These are phyloP conservation scores for Phlebopus sp. DNA, from an alignment of 1,284 basidiomycete species.

Conservation along the genomic window DNA sequence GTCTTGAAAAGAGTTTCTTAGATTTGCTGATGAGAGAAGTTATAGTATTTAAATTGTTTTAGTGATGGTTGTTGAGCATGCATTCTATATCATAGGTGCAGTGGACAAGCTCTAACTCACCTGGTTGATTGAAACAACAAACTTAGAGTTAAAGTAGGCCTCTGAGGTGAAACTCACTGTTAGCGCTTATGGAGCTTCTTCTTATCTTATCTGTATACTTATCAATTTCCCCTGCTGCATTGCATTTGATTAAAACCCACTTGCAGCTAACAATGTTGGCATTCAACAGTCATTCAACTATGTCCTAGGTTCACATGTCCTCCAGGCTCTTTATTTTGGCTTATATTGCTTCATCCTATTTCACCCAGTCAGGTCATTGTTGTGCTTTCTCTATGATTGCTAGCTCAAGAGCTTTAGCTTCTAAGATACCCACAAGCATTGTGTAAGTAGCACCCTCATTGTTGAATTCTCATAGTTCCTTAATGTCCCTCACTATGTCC, in stretches of 20 bases:
- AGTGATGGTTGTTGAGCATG: too few relatives aligned
- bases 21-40: too few relatives aligned
- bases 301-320: slow-evolving; percentile 3
- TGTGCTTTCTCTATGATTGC: background rate
- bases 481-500: too few relatives aligned
- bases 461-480: background rate
- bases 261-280: slow-evolving; percentile 22
- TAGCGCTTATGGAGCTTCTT: too few relatives aligned
- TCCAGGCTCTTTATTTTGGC: slow-evolving; percentile 2
- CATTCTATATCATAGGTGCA: too few relatives aligned
- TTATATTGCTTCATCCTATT: slow-evolving; percentile 2
- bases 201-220: too few relatives aligned
- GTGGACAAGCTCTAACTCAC: too few relatives aligned
- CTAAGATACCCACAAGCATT: background rate
- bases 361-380: background rate
- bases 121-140: too few relatives aligned
- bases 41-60: too few relatives aligned
- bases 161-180: too few relatives aligned
- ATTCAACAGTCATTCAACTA: slow-evolving; percentile 16
- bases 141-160: too few relatives aligned
- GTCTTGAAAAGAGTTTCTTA: too few relatives aligned
- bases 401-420: slow-evolving; percentile 3
- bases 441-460: background rate
- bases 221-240: background rate
- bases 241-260: slow-evolving; percentile 16